Evolutionary conservation across 257 asterid genomes (phyloP).

Genomic region (Solanum clarkiae): DNA sequence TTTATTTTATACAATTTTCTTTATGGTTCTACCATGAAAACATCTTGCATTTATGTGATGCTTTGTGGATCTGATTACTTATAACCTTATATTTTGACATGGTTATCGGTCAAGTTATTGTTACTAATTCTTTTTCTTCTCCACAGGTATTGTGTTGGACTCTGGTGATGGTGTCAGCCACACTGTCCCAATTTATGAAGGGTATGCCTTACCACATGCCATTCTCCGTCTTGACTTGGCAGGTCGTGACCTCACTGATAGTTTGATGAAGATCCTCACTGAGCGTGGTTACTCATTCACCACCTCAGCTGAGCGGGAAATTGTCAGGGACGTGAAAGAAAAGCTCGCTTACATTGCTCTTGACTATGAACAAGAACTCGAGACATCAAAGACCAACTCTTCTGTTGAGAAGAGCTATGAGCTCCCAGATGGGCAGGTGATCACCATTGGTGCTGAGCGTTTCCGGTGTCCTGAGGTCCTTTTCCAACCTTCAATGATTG

Average conservation of each 20-base stretch:
- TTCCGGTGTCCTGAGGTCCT: slow-evolving; percentile 42
- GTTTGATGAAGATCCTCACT: slow-evolving; percentile 24
- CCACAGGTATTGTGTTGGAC: slow-evolving; percentile 31
- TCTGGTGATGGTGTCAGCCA: slow-evolving; percentile 43
- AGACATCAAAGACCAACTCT: slow-evolving; percentile 29
- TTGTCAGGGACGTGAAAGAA: slow-evolving; percentile 35
- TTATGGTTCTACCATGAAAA: neutral
- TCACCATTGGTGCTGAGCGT: slow-evolving; percentile 31
- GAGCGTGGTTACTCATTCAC: slow-evolving; percentile 36
- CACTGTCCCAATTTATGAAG: slow-evolving; percentile 35
- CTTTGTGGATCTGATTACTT: neutral
- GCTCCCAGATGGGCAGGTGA: slow-evolving; percentile 37
- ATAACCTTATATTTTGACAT: neutral
- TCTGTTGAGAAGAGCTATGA: slow-evolving; percentile 31
- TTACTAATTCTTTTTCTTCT: neutral
- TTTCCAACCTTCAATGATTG: slow-evolving; percentile 36
- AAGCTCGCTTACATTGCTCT: slow-evolving; percentile 32
- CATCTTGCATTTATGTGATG: neutral
- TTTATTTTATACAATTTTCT: neutral
- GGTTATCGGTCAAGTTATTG: neutral
- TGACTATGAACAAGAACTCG: slow-evolving; percentile 28
- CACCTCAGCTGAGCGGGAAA: slow-evolving; percentile 35
- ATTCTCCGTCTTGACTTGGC: slow-evolving; percentile 37
- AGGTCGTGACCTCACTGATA: slow-evolving; percentile 35
- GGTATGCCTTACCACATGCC: slow-evolving; percentile 35